phyloP scores from a whole-genome alignment of 768 basidiomycete genomes.

The Amanita polypyramis region DNA sequence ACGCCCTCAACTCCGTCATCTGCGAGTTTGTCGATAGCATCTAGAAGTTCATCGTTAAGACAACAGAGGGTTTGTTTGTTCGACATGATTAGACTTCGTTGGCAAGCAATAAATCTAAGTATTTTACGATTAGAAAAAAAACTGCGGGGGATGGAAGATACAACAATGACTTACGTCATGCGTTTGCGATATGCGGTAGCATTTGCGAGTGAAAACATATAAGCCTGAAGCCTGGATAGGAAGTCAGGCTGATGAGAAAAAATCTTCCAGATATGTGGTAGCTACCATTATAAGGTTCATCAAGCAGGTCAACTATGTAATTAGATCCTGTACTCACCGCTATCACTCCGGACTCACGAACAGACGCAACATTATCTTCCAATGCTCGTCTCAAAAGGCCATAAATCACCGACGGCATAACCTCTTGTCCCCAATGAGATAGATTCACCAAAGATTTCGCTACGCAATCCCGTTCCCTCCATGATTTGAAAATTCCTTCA shows the following conservation, averaged over 20 bases:
- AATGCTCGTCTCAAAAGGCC: constrained; percentile 51
- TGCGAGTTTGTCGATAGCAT: constrained; percentile 43
- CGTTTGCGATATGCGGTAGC: constrained; percentile 46
- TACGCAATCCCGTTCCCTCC: constrained; percentile 75
- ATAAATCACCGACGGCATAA: constrained; percentile 36
- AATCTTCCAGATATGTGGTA: constrained; percentile 35
- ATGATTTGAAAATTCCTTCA: constrained; percentile 46
- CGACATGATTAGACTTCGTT: constrained; percentile 44
- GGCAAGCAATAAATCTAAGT: constrained; percentile 63
- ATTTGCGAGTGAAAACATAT: constrained; percentile 33
- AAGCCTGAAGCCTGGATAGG: constrained; percentile 26
- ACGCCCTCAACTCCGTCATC: constrained; percentile 73
- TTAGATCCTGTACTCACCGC: constrained; percentile 36
- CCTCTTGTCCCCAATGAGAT: constrained; percentile 25
- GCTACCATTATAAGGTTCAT: constrained; percentile 19
- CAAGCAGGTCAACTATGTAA: background rate
- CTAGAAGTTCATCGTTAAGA: constrained; percentile 41
- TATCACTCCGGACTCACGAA: constrained; percentile 64
- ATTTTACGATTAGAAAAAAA: constrained; percentile 7
- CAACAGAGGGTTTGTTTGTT: constrained; percentile 20
- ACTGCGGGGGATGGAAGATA: constrained; percentile 2
- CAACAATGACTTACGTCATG: constrained; percentile 49
- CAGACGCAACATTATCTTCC: constrained; percentile 73
- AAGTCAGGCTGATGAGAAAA: constrained; percentile 24
- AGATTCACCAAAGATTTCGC: constrained; percentile 46